These are phyloP conservation scores for Cercophora newfieldiana DNA, from an alignment of 495 filamentous ascomycete genomes.

Conservation along the genomic window DNA sequence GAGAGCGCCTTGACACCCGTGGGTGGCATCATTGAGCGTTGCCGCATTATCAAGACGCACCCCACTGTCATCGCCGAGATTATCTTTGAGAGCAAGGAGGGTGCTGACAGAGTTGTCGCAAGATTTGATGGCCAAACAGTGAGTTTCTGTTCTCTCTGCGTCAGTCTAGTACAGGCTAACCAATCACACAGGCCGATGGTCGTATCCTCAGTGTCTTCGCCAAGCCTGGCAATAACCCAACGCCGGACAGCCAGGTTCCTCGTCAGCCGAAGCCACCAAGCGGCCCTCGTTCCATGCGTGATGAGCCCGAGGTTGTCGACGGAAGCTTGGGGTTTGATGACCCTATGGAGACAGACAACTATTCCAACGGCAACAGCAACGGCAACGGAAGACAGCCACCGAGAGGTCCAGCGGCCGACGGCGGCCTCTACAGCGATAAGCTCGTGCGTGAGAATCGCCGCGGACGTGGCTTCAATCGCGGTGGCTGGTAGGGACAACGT, in stretches of 20 bases:
- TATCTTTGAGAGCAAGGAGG: conserved; percentile 71
- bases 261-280: conserved; percentile 23
- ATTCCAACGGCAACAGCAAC: conserved; percentile 12
- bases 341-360: conserved; percentile 50
- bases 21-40: conserved; percentile 68
- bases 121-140: conserved; percentile 89
- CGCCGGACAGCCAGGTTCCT: conserved; percentile 19
- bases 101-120: conserved; percentile 75
- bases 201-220: conserved; percentile 73
- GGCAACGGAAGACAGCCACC: conserved; percentile 22
- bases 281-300: conserved; percentile 38
- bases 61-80: conserved; percentile 88
- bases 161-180: not conserved
- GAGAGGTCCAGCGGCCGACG: conserved; percentile 15
- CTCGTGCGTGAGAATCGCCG: conserved; percentile 29
- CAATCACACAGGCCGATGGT: conserved; percentile 71
- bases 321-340: conserved; percentile 63
- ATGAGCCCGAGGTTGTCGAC: conserved; percentile 51
- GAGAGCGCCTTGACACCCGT: conserved; percentile 77
- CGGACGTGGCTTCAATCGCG: conserved; percentile 36
- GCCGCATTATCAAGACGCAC: conserved; percentile 64
- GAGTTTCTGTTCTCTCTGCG: conserved; percentile 26
- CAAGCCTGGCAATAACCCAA: conserved; percentile 47
- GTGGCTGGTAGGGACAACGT: conserved; percentile 3
- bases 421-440: conserved; percentile 31